Evolutionary conservation across 306 rosid genomes (phyloP), one percentile per base, ranked within the genome.

Genomic region (Quercus aquifolioides): DNA sequence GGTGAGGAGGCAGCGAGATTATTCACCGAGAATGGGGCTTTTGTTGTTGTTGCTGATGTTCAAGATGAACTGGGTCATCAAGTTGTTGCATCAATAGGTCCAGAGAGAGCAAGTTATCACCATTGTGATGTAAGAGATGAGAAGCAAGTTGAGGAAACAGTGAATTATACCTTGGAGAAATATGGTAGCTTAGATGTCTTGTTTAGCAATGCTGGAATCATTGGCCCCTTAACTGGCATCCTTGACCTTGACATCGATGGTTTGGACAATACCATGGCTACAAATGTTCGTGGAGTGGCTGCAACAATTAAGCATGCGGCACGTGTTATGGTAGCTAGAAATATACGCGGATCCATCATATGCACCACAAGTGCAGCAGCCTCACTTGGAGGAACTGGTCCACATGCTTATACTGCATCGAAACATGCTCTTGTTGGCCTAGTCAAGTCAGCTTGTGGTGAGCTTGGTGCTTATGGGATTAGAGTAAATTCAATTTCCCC

Each of bases 41-140:
- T 80, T 14, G 81, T 95, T 23, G 90, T 95, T 15, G 86, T 85
- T 43, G 97, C 82, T 6, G 99, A 95, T 63, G 58, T 95, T 73
- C 92, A 92, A 88, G 97, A 95, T n/a, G 97, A 90, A 30, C 28
- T 90, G 20, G 99, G 97, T 8, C 77, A 7, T 6, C 74, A 65
- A 77, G 78, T 92, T 70, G 94, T 60, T 1, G 84, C 83, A 11
- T 90, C 94, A n/a, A 69, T 90, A 76, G 92, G 82, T 15, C 14
- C 82, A 15, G 83, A 83, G 1, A 89, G 64, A 76, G 95, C 85
- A 7, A 85, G 80, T 12, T 95, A 88, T 69, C 86, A 57, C 74
- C 99, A 89, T 19, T 95, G 99, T 52, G 99, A 95, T 17, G 99
- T 95, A 0, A 80, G 92, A 43, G 89, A 95, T 30, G 99, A 95